These are phyloP conservation scores for Ananas comosus DNA, from an alignment of 176 grass and related monocot genomes.

Conservation along the genomic window DNA sequence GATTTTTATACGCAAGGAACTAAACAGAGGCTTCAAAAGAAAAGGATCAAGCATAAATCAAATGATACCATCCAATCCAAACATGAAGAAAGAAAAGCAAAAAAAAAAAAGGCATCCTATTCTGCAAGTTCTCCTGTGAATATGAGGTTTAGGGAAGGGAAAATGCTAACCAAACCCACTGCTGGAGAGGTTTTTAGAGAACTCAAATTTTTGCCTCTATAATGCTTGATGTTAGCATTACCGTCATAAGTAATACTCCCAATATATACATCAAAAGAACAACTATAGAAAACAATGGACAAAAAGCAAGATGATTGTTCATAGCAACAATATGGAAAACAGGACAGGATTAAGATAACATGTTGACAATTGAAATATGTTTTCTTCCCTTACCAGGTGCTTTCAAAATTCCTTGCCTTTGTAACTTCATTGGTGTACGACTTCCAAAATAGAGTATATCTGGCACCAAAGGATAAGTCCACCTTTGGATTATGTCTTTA, in stretches of 20 bases:
- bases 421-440: slow-evolving; percentile 40
- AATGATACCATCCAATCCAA: too few relatives aligned
- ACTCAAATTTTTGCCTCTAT: too few relatives aligned
- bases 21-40: too few relatives aligned
- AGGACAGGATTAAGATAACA: slow-evolving; percentile 4
- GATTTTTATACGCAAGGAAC: too few relatives aligned
- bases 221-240: too few relatives aligned
- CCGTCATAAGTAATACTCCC: not conserved
- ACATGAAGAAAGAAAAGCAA: too few relatives aligned
- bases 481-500: slow-evolving; percentile 91
- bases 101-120: too few relatives aligned
- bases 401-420: slow-evolving; percentile 78
- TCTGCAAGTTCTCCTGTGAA: too few relatives aligned
- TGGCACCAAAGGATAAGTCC: slow-evolving; percentile 84
- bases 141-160: too few relatives aligned
- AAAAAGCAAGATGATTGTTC: not conserved
- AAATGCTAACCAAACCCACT: too few relatives aligned
- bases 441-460: slow-evolving; percentile 52
- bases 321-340: not conserved
- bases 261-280: not conserved
- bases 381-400: slow-evolving; percentile 44
- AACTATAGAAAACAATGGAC: not conserved
- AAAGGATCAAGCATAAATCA: too few relatives aligned
- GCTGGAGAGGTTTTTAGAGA: too few relatives aligned
- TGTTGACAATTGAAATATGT: not conserved